Evolutionary conservation across 192 early-diverging fungal species (phyloP), one percentile per base, ranked within the genome.

Genomic region (Coemansia sp.): DNA sequence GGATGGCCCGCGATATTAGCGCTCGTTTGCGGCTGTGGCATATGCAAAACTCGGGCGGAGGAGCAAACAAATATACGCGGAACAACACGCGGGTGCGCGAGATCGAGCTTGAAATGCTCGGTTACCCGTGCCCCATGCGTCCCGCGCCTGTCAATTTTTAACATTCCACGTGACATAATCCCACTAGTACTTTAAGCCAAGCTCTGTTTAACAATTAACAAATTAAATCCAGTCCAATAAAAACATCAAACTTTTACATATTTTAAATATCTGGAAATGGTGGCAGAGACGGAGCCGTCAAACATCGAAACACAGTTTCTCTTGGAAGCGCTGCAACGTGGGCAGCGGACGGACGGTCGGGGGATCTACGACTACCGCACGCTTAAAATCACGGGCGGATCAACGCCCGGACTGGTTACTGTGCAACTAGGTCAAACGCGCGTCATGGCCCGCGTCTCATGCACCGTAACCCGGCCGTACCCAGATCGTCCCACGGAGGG

Each of bases 401-500:
- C 84, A 1, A 85, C 90, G 27, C 79, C 74, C 62, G 94, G 95
- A 1, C 71, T 87, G 26, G 88, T 83, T 12, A 85, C 94, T 65
- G 92, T 95, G 1, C 86, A 87, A 29, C 79, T 95, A 25, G 94
- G 96, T 3, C 88, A 87, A 62, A 97, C 96, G 38, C 87, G 87
- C 51, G 86, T 92, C 5, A 65, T 90, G 6, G 91, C 88, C 3
- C 84, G 85, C 21, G 88, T 92, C 1, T 84, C 87, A 1, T 87
- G 86, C 52, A 85, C 90, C 65, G 87, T 93, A 8, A 80, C 83
- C 22, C 85, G 87, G 56, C 91, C 91, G 17, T 82, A 77, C 19
- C 67, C 78, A 6, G 94, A 89, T 74, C 91, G 84, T 22, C 91
- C 95, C 2, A 92, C 88, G 16, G 97, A 99, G 65, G 97, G 97